These are phyloP conservation scores for Xylariaceae sp. DNA, from an alignment of 2,329 filamentous ascomycete genomes.

Conservation along the genomic window DNA sequence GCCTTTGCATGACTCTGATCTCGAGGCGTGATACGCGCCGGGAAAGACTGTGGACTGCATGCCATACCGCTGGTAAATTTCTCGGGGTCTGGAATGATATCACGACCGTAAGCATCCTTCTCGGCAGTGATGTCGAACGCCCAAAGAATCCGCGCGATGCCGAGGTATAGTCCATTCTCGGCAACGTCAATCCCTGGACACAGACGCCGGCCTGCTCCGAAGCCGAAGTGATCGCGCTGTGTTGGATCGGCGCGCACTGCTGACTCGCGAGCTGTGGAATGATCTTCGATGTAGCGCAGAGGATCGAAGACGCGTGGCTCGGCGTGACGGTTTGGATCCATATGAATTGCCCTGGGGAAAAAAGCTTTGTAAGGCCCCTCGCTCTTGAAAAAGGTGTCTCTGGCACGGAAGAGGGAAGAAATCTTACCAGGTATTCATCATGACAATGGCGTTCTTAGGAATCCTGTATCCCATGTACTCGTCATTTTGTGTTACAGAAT, in stretches of 20 bases:
- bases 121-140: slow-evolving; percentile 36
- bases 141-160: slow-evolving; percentile 44
- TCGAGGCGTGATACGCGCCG: neutral
- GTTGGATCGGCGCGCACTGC: slow-evolving; percentile 26
- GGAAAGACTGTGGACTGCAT: neutral
- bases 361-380: too few species aligned
- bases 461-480: slow-evolving; percentile 37
- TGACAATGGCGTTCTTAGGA: slow-evolving; percentile 37
- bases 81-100: neutral
- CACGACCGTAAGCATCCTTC: neutral
- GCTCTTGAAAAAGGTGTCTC: neutral
- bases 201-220: slow-evolving; percentile 33
- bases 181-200: slow-evolving; percentile 42
- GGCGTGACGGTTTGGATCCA: slow-evolving; percentile 38
- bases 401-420: neutral
- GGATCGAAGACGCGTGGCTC: slow-evolving; percentile 41
- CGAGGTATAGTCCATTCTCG: slow-evolving; percentile 29
- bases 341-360: slow-evolving; percentile 38
- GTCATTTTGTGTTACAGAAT: slow-evolving; percentile 33
- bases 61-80: neutral
- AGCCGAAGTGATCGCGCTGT: slow-evolving; percentile 28
- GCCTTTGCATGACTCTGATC: neutral
- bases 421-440: slow-evolving; percentile 38
- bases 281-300: slow-evolving; percentile 22
- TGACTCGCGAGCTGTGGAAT: slow-evolving; percentile 25